Base-by-base conservation (phyloP, 495 filamentous ascomycete genomes). In the Daldinia concentrica region DNA sequence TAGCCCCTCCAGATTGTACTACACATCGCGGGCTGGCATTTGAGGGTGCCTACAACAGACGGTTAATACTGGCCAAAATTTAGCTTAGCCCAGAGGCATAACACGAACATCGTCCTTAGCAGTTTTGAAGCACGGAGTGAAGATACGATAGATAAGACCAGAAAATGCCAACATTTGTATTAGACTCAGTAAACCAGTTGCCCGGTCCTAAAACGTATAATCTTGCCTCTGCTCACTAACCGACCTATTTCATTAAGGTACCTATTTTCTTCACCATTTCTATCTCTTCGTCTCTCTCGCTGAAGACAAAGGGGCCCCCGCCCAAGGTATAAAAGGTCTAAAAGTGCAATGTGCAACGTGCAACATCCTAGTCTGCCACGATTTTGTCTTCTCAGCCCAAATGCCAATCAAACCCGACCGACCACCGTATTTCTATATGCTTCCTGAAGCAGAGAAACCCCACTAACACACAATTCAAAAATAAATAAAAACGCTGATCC, bases 251-350 rank as follows among this genome's bases (percentile, higher is more conserved):
- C 27, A 34, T 22, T 11, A 58, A 55, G 58, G 41, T 17, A 22
- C 58, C 1, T 58, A 1, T 24, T 43, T 66, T 59, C 26, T 48
- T 41, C 17, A 8, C 37, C 32, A 22, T 60, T 29, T 17, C 11
- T 60, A 17, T 17, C 11, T 8, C 36, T 22, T 17, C 43, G 43
- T 19, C 61, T 36, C 55, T n/a, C 30, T 55, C 36, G 55, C 36
- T 41, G 39, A 68, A 58, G 62, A 30, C 14, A 36, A 57, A 29
- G n/a, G 48, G 50, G 59, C 56, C 48, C n/a, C 58, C 26, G 37
- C 62, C 69, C 69, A 63, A 48, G 69, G 63, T 67, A 72, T 64
- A 72, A 66, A 48, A 48, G 41, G 59, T 72, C 69, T 72, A 71
- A 63, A 63, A 43, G 41, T 62, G 63, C 30, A 66, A 62, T 52